These are phyloP conservation scores for Penicillium atrosanguineum DNA, from an alignment of 495 filamentous ascomycete species.

Conservation along the genomic window DNA sequence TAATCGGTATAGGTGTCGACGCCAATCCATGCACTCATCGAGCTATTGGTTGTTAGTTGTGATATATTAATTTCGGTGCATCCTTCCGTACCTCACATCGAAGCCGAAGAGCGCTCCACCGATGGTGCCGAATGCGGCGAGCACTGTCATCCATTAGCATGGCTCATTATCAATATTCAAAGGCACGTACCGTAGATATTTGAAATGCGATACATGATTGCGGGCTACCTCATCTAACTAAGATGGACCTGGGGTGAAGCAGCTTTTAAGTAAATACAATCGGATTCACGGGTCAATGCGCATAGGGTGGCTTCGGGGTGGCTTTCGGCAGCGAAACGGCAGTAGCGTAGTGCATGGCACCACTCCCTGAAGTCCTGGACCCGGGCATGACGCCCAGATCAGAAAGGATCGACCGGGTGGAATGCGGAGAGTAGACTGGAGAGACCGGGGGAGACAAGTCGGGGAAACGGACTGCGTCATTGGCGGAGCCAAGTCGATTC, in stretches of 20 bases:
- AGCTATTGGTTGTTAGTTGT: constrained; percentile 26
- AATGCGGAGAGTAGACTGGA: constrained; percentile 23
- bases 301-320: not conserved
- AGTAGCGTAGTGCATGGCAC: constrained; percentile 7
- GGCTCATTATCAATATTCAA: not conserved
- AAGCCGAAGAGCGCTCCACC: constrained; percentile 46
- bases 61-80: not conserved
- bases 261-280: constrained; percentile 11
- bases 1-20: constrained; percentile 65
- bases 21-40: constrained; percentile 71
- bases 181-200: constrained; percentile 42
- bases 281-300: not conserved
- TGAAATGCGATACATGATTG: constrained; percentile 41
- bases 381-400: constrained; percentile 4
- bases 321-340: not conserved
- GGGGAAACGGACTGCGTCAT: constrained; percentile 13
- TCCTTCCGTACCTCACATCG: constrained; percentile 38
- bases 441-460: constrained; percentile 17
- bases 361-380: not conserved
- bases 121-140: constrained; percentile 52
- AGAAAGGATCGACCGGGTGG: constrained; percentile 20
- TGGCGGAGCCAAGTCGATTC: constrained; percentile 10
- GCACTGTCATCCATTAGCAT: constrained; percentile 26
- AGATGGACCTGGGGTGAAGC: not conserved
- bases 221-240: not conserved